Evolutionary conservation across 345 rosid species (phyloP), one percentile per base, ranked within the genome.

Genomic region (Lagerstroemia speciosa): DNA sequence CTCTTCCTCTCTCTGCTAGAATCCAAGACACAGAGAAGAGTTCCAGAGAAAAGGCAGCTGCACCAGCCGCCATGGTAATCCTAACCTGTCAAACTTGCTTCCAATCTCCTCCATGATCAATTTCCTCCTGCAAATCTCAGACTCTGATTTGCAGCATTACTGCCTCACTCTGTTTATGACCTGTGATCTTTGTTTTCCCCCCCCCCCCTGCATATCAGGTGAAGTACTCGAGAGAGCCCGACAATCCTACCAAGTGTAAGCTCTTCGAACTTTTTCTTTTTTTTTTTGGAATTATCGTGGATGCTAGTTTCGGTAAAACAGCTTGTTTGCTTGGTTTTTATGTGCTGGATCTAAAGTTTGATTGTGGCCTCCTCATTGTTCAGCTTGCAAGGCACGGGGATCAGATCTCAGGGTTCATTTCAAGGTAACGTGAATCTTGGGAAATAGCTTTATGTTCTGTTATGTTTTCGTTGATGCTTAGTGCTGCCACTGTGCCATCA

Each of bases 371-470:
- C 58, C 1, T 41, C 37, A 43, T 67, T 7, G 66, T 73, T 75
- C 81, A 85, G 92, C 91, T 46, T 86, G 96, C 89, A 87, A 90
- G 79, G 87, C 96, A 26, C 74, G 85, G 77, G 93, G 91, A n/a
- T 82, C 84, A 34, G 91, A 82, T 66, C 93, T 90, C 60, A 83
- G 91, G 74, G 91, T 84, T 66, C 96, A 87, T 65, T 86, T 89
- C 71, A 90, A 90, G 96, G 91, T 89, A 76, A 64, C 70, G 6
- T 63, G 41, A 19, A 37, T 67, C 1, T 33, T 27, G 24, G 15
- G 55, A n/a, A 57, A 11, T 43, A 32, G 14, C 62, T 24, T 30
- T 58, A 48, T 20, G 55, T 48, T 48, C 24, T 48, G 55, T 14
- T 53, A 0, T n/a, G 15, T 24, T 24, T 53, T 8, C 60, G 1